These are phyloP conservation scores for Fusarium tjaetaba DNA, from an alignment of 2,329 filamentous ascomycete species.

Conservation along the genomic window DNA sequence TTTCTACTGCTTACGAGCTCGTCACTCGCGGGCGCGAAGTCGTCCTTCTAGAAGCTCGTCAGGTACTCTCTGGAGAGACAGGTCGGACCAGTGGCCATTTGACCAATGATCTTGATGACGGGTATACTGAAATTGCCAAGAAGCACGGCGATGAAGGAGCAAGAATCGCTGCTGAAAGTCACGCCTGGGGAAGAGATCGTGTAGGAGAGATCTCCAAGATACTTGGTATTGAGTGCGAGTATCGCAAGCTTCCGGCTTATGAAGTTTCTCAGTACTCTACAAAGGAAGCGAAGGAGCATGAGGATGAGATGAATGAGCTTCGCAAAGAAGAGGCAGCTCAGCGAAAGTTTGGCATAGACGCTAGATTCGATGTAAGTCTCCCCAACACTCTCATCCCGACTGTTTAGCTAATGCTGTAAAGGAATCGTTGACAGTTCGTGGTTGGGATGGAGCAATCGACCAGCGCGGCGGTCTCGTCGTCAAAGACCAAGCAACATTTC, in stretches of 20 bases:
- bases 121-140: conserved; percentile 60
- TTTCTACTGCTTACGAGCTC: conserved; percentile 45
- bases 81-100: conserved; percentile 65
- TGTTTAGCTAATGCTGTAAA: not conserved
- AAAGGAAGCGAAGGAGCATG: conserved; percentile 52
- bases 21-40: conserved; percentile 60
- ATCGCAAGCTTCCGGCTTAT: conserved; percentile 59
- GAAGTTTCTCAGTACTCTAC: conserved; percentile 60
- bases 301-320: conserved; percentile 44
- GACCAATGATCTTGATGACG: conserved; percentile 63
- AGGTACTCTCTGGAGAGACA: conserved; percentile 63
- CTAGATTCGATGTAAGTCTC: conserved; percentile 17
- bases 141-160: conserved; percentile 63
- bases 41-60: conserved; percentile 62
- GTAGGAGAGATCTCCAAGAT: conserved; percentile 60
- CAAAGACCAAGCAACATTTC: conserved; percentile 62
- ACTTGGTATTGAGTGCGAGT: conserved; percentile 66
- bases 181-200: conserved; percentile 62
- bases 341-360: conserved; percentile 19
- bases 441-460: conserved; percentile 61
- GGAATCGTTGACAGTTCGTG: conserved; percentile 57
- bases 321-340: conserved; percentile 18
- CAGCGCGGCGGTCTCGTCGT: conserved; percentile 62
- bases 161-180: conserved; percentile 60
- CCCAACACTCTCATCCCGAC: accelerated